A percentile compares a stretch with the other conserved stretches of the same genome.
Conservation (phyloP, 257 asterid species). For the Solanum appendiculatum region DNA sequence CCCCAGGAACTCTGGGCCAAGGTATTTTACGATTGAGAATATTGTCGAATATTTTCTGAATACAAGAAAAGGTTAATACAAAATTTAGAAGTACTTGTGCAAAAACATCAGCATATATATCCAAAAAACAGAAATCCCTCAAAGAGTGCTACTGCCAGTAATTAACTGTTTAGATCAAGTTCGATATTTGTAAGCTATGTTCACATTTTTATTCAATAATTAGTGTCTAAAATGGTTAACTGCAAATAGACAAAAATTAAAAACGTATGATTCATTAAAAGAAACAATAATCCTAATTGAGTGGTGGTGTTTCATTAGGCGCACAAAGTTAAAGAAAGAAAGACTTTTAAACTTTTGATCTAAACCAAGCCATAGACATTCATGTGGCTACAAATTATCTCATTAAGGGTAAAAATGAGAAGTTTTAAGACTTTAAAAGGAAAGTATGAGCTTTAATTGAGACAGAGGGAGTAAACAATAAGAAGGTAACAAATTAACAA, state of each 20-base stretch:
- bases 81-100: background rate
- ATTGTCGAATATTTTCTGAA: slow-evolving; percentile 83
- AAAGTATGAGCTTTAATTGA: background rate
- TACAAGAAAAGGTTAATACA: slow-evolving; percentile 1
- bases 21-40: slow-evolving; percentile 95
- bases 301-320: background rate
- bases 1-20: slow-evolving; percentile 88
- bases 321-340: background rate
- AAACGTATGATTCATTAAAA: background rate
- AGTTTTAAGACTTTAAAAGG: background rate
- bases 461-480: background rate
- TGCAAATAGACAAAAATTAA: background rate
- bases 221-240: background rate
- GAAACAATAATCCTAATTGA: background rate
- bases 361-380: background rate
- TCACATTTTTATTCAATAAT: background rate
- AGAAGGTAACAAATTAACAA: background rate
- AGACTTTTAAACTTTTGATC: background rate
- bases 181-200: background rate
- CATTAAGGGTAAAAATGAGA: background rate
- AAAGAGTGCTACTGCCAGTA: background rate
- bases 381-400: background rate
- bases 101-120: background rate
- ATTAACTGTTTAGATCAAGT: background rate
- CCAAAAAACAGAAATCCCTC: background rate